Percentiles rank a stretch among this genome's conserved stretches.
Conservation (phyloP, 2,329 filamentous ascomycete species). For the Fusarium pseudocircinatum region DNA sequence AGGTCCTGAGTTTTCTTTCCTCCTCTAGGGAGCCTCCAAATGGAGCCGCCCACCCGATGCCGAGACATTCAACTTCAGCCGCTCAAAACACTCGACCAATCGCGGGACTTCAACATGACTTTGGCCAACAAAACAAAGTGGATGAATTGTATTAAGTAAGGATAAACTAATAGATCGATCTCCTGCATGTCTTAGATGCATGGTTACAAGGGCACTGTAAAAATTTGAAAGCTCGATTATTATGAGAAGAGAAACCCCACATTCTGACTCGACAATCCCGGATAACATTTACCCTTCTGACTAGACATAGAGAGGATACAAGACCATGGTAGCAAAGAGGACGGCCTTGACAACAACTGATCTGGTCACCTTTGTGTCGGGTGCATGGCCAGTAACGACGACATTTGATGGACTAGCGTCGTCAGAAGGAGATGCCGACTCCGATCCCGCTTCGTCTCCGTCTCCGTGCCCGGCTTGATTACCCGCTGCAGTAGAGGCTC, state of each 20-base stretch:
- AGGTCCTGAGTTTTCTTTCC: too few species aligned
- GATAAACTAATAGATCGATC: not conserved
- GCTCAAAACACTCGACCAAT: not conserved
- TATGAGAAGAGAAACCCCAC: not conserved
- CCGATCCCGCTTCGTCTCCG: not conserved
- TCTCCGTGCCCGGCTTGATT: not conserved
- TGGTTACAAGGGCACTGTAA: not conserved
- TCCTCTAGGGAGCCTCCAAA: too few species aligned
- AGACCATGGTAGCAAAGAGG: not conserved
- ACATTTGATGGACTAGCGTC: not conserved
- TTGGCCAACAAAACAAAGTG: not conserved
- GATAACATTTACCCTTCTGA: not conserved
- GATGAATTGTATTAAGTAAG: not conserved
- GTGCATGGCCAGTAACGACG: not conserved
- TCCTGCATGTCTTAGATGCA: not conserved
- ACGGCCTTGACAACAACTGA: not conserved
- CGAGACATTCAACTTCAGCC: not conserved
- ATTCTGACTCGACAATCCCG: not conserved
- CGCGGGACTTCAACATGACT: not conserved
- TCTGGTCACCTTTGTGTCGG: rapidly evolving
- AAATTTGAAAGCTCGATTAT: not conserved
- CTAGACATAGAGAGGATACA: not conserved
- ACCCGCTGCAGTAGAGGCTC: not conserved
- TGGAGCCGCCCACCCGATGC: not conserved
- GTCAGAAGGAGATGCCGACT: not conserved